Evolutionary conservation across 179 eudicot species (phyloP).

Genomic region (Beta corolliflora): DNA sequence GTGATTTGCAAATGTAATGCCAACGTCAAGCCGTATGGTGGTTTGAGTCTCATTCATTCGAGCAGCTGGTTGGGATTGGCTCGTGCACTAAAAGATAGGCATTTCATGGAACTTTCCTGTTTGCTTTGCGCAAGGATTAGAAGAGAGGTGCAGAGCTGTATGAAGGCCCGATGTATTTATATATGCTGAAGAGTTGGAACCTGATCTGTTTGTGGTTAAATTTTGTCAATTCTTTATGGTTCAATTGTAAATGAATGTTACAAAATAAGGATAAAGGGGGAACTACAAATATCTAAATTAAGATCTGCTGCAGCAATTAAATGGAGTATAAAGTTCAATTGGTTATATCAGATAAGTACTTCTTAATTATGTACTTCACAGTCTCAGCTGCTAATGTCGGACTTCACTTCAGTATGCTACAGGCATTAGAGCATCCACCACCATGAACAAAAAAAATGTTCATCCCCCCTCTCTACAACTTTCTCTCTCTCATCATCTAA

Average conservation of each 20-base stretch:
- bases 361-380: no score
- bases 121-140: neutral
- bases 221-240: constrained; percentile 22
- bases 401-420: no score
- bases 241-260: constrained; percentile 23
- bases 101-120: neutral
- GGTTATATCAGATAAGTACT: no score
- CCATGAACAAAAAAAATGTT: no score
- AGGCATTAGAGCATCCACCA: no score
- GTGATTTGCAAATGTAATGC: neutral
- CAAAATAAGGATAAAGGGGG: neutral
- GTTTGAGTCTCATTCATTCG: neutral
- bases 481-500: no score
- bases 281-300: neutral
- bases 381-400: no score
- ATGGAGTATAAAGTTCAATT: neutral
- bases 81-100: neutral
- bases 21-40: constrained; percentile 1
- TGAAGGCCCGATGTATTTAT: constrained; percentile 13
- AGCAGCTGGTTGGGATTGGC: neutral
- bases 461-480: no score
- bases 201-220: neutral
- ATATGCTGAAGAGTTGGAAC: neutral
- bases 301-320: neutral
- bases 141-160: constrained; percentile 1